Conservation (phyloP, 208 protist genomes). For the Naegleria fowleri region DNA sequence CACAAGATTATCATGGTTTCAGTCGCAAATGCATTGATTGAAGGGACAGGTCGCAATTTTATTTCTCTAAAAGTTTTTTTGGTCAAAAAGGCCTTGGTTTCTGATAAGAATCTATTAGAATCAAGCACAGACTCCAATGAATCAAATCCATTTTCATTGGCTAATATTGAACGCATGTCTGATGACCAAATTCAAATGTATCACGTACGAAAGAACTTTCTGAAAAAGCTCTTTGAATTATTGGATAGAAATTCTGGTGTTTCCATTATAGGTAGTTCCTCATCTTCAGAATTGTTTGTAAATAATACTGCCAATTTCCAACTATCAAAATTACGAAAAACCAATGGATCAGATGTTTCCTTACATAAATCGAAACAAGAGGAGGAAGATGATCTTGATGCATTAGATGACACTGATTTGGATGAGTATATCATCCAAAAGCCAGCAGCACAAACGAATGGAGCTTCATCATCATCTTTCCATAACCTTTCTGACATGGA, state of each 20-base stretch:
- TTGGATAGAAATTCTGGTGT: neutral
- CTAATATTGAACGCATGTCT: neutral
- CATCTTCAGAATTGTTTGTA: neutral
- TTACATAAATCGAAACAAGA: neutral
- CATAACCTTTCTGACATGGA: neutral
- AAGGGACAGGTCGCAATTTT: neutral
- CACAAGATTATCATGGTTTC: neutral
- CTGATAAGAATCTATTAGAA: neutral
- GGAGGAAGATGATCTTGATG: neutral
- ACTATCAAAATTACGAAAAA: neutral
- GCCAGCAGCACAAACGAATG: neutral
- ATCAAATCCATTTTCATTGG: neutral
- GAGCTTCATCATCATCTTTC: neutral
- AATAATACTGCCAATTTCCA: neutral
- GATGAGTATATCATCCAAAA: neutral
- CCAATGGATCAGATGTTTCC: neutral
- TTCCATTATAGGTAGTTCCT: too few species aligned
- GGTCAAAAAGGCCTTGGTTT: neutral
- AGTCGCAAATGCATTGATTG: neutral
- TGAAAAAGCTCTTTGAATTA: neutral
- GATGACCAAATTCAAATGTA: neutral
- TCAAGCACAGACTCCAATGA: neutral
- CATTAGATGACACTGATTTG: neutral
- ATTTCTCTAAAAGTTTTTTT: neutral
- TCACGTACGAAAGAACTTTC: neutral